A percentile compares a stretch with the other conserved stretches of the same genome.
phyloP scores from a whole-genome alignment of 169 alveolate species.

The Cryptosporidium tyzzeri region DNA sequence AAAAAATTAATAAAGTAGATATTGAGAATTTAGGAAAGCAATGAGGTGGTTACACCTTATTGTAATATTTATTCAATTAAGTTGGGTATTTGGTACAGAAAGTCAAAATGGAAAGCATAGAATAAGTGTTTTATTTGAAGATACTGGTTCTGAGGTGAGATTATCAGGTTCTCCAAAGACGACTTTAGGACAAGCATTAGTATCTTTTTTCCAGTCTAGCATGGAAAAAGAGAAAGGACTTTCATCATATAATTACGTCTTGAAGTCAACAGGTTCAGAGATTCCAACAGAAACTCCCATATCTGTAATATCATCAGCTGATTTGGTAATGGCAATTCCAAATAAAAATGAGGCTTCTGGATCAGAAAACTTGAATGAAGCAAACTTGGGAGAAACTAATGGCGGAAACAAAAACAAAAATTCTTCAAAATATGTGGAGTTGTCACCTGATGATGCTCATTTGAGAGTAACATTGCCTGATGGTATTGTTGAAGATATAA shows the following conservation, averaged over 20 bases:
- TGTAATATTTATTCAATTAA: conserved; percentile 12
- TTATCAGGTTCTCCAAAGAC: conserved; percentile 68
- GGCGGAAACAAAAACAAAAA: neutral
- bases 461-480: conserved; percentile 65
- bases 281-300: conserved; percentile 31
- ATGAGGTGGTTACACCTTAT: conserved; percentile 72
- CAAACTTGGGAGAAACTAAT: neutral
- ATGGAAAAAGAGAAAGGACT: neutral
- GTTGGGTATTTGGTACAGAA: conserved; percentile 65
- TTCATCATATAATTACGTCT: conserved; percentile 15
- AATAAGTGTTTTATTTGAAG: conserved; percentile 47
- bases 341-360: neutral
- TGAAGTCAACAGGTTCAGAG: conserved; percentile 48
- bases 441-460: conserved; percentile 60
- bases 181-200: conserved; percentile 58
- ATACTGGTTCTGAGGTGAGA: conserved; percentile 51
- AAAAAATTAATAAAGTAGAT: neutral
- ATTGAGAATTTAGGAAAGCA: neutral
- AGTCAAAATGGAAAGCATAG: conserved; percentile 25
- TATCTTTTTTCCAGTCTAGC: conserved; percentile 44
- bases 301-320: conserved; percentile 15
- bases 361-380: neutral
- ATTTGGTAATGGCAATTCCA: conserved; percentile 54
- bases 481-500: conserved; percentile 36
- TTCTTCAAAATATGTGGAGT: conserved; percentile 17